A percentile compares a stretch with the other conserved stretches of the same genome.
Conservation (phyloP, 2,329 filamentous ascomycete species). For the Trichoderma guizhouense region DNA sequence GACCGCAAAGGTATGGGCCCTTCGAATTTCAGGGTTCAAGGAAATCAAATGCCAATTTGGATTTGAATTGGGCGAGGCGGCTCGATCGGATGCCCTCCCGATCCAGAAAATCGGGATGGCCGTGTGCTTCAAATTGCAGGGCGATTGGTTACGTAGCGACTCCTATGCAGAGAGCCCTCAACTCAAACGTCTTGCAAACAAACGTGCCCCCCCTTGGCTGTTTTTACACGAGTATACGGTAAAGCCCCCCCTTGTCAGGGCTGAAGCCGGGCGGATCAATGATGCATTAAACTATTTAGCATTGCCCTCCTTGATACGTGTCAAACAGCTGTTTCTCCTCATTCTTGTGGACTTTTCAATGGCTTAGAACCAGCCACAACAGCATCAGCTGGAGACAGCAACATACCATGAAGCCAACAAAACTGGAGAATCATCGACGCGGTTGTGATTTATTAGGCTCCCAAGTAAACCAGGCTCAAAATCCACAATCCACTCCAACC, state of each 20-base stretch:
- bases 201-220: neutral
- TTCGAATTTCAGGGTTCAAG: constrained; percentile 5
- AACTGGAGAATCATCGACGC: neutral
- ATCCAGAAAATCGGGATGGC: constrained; percentile 9
- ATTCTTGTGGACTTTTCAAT: neutral
- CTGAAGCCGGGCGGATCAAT: neutral
- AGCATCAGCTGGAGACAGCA: neutral
- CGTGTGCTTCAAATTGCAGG: neutral
- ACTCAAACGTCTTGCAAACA: neutral
- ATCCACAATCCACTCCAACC: neutral
- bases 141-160: neutral
- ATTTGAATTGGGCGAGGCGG: neutral
- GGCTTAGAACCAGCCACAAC: neutral
- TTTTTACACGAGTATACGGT: neutral
- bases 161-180: neutral
- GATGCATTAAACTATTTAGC: neutral
- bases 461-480: neutral
- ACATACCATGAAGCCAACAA: neutral
- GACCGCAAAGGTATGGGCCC: neutral
- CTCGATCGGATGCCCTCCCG: constrained; percentile 6
- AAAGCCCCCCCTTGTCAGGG: neutral
- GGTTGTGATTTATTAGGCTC: neutral
- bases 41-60: neutral
- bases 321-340: neutral
- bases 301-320: constrained; percentile 7